Conservation (phyloP, 2,329 filamentous ascomycete genomes). For the Colletotrichum falcatum region DNA sequence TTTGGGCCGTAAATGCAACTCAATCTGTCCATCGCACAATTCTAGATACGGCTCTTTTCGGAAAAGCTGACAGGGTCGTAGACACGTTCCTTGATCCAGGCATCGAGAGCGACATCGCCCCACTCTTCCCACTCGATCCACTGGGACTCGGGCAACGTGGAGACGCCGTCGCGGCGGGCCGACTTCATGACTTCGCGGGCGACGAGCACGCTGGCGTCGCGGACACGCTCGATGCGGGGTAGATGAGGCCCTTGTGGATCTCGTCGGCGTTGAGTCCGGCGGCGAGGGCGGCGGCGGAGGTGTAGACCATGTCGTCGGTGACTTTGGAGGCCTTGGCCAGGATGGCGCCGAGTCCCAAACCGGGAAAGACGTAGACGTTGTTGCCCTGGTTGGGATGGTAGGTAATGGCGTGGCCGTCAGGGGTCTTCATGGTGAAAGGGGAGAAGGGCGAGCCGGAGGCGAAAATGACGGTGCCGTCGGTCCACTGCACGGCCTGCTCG, state of each 20-base stretch:
- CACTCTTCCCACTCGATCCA: slow-evolving; percentile 81
- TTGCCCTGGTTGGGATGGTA: slow-evolving; percentile 88
- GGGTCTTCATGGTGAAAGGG: slow-evolving; percentile 73
- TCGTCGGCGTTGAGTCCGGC: slow-evolving; percentile 85
- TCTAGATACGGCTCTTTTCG: slow-evolving; percentile 45
- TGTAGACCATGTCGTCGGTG: slow-evolving; percentile 97
- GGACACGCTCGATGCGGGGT: slow-evolving; percentile 90
- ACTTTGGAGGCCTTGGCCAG: slow-evolving; percentile 87
- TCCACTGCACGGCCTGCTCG: slow-evolving; percentile 91
- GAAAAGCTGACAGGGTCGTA: slow-evolving; percentile 68
- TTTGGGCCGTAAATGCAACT: slow-evolving; percentile 36
- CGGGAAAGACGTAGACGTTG: slow-evolving; percentile 94
- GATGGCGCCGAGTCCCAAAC: slow-evolving; percentile 93
- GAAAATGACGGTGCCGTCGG: slow-evolving; percentile 91
- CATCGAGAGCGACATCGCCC: slow-evolving; percentile 72
- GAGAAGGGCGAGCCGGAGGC: slow-evolving; percentile 95
- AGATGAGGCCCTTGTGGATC: slow-evolving; percentile 85
- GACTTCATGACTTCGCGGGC: slow-evolving; percentile 94
- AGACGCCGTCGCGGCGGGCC: slow-evolving; percentile 84
- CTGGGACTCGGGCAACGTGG: slow-evolving; percentile 73
- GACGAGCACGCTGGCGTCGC: slow-evolving; percentile 88
- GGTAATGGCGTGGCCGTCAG: slow-evolving; percentile 68
- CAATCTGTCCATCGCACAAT: slow-evolving; percentile 26
- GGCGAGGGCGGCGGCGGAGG: slow-evolving; percentile 84
- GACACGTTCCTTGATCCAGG: slow-evolving; percentile 70